Percentiles rank a stretch among this genome's conserved stretches.
Conservation (phyloP, 83 land plant genomes). For the Picea engelmannii region DNA sequence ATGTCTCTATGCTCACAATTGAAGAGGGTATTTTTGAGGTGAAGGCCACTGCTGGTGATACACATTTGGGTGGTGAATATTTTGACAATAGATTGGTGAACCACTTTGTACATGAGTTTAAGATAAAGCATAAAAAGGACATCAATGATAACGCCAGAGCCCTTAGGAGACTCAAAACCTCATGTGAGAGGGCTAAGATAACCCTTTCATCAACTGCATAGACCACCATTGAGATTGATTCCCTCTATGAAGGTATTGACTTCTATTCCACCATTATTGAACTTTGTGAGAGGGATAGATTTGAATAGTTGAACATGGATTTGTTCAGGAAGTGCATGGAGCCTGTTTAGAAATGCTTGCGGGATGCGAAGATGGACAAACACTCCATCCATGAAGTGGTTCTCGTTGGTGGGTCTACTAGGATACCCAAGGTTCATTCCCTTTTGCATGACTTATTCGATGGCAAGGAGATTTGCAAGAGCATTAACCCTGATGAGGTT, state of each 20-base stretch:
- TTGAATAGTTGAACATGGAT: conserved; percentile 20
- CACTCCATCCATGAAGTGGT: no score
- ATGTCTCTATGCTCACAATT: conserved; percentile 1
- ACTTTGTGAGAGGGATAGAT: conserved; percentile 30
- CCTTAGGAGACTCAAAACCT: conserved; percentile 21
- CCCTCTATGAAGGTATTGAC: background rate
- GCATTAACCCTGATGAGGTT: conserved; percentile 37
- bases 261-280: conserved; percentile 55
- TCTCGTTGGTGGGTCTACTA: no score
- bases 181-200: conserved; percentile 16
- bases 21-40: conserved; percentile 55
- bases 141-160: conserved; percentile 17
- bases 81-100: conserved; percentile 59
- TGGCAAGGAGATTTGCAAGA: background rate
- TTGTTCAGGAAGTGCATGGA: no score
- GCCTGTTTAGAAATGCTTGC: conserved; percentile 23
- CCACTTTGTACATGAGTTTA: conserved; percentile 59
- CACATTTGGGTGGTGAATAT: background rate
- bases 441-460: conserved; percentile 27
- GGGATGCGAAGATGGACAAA: conserved; percentile 19
- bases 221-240: no score
- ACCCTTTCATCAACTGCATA: no score
- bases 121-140: conserved; percentile 59
- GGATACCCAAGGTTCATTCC: no score
- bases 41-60: conserved; percentile 25